Conservation (phyloP, 2,329 filamentous ascomycete genomes). For the Cladophialophora chaetospira region DNA sequence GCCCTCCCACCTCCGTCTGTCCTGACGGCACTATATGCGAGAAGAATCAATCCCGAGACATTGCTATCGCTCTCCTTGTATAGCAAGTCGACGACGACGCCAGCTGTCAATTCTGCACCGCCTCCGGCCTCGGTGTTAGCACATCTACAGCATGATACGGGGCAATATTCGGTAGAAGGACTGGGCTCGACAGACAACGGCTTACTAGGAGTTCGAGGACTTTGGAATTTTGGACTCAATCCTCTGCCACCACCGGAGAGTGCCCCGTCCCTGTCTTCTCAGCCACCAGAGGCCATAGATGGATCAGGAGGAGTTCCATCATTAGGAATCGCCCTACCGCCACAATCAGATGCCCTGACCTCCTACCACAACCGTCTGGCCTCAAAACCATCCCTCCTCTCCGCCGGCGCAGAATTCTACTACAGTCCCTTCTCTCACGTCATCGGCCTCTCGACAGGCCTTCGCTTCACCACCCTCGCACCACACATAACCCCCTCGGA, state of each 20-base stretch:
- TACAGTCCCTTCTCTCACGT: constrained; percentile 95
- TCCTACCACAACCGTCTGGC: constrained; percentile 24
- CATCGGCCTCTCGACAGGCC: constrained; percentile 83
- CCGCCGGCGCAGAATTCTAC: constrained; percentile 88
- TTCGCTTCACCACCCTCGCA: constrained; percentile 80
- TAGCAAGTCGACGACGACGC: constrained; percentile 41
- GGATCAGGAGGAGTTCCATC: constrained; percentile 5
- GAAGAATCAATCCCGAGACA: constrained; percentile 72
- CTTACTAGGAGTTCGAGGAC: constrained; percentile 78
- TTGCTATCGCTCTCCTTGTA: constrained; percentile 72
- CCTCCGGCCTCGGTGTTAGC: constrained; percentile 50
- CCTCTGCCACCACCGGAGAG: constrained; percentile 46
- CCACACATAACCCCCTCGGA: constrained; percentile 29
- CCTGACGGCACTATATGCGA: constrained; percentile 81
- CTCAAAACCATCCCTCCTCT: constrained; percentile 67
- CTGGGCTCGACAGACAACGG: constrained; percentile 91
- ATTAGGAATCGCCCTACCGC: constrained; percentile 30
- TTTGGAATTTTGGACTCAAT: constrained; percentile 86
- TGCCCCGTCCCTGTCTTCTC: neutral
- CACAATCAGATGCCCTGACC: constrained; percentile 38
- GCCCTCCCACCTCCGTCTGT: constrained; percentile 69
- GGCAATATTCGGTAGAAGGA: constrained; percentile 85
- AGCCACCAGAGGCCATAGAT: neutral
- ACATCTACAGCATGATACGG: constrained; percentile 68
- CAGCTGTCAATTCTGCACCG: constrained; percentile 49